Evolutionary conservation across 352 stramenopile genomes (phyloP).

Genomic region (Thalassiosira livingstoniorum): DNA sequence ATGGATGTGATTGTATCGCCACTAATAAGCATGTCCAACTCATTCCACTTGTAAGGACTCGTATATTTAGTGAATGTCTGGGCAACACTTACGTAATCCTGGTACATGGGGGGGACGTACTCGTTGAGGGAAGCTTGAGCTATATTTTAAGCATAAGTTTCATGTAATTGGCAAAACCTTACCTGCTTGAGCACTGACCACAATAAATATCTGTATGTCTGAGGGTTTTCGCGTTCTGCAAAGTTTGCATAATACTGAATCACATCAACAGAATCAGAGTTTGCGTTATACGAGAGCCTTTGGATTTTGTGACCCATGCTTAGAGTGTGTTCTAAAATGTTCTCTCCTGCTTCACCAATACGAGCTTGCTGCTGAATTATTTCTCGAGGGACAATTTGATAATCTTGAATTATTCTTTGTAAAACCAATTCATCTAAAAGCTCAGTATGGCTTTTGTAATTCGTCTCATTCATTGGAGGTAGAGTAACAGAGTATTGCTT

Average conservation of each 20-base stretch:
- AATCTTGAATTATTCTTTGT: conserved; percentile 74
- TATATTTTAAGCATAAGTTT: no score
- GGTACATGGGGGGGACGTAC: neutral
- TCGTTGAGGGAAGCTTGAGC: no score
- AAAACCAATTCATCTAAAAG: conserved; percentile 88
- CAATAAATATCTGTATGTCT: conserved; percentile 82
- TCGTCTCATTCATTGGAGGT: conserved; percentile 78
- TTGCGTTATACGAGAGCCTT: conserved; percentile 77
- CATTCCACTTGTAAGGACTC: conserved; percentile 83
- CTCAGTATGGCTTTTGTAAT: conserved; percentile 83
- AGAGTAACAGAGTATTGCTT: conserved; percentile 83
- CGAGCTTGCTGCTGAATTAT: conserved; percentile 64
- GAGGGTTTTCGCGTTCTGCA: conserved; percentile 70
- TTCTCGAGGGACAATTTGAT: conserved; percentile 80
- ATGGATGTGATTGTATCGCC: conserved; percentile 74
- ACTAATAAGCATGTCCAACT: conserved; percentile 84
- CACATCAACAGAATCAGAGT: conserved; percentile 82
- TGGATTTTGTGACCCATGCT: conserved; percentile 88
- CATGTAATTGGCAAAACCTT: conserved; percentile 12
- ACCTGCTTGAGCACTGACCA: conserved; percentile 72
- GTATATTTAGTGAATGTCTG: conserved; percentile 87
- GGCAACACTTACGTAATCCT: conserved; percentile 74
- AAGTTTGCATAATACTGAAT: conserved; percentile 82
- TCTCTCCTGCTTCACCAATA: conserved; percentile 51
- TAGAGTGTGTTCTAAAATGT: conserved; percentile 79